phyloP scores from a whole-genome alignment of 2,329 filamentous ascomycete species.

The Colletotrichum lentis region DNA sequence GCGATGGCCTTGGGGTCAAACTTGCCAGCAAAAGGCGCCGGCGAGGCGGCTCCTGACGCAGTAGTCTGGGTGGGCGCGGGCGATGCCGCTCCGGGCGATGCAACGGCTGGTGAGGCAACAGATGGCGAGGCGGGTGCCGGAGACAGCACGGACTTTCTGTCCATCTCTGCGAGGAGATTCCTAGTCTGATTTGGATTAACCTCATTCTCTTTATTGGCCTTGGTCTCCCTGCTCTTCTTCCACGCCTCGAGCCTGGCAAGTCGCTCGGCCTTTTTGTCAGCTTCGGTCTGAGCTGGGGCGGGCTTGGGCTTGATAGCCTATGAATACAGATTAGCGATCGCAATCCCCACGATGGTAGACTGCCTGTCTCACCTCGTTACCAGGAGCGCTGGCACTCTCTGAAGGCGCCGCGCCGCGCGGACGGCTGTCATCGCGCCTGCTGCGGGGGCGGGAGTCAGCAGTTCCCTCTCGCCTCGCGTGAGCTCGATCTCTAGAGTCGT shows the following conservation, averaged over 20 bases:
- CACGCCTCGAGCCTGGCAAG: slow-evolving; percentile 86
- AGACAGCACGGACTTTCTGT: slow-evolving; percentile 66
- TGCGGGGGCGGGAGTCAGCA: slow-evolving; percentile 73
- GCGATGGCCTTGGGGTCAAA: slow-evolving; percentile 88
- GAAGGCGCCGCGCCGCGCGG: slow-evolving; percentile 59
- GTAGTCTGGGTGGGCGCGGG: slow-evolving; percentile 49
- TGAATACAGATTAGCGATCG: slow-evolving; percentile 41
- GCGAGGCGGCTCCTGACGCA: slow-evolving; percentile 55
- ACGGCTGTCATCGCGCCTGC: slow-evolving; percentile 71
- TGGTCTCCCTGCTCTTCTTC: slow-evolving; percentile 88
- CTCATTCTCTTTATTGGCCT: slow-evolving; percentile 75
- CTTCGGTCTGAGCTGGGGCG: slow-evolving; percentile 66
- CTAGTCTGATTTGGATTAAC: slow-evolving; percentile 70
- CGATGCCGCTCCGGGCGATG: slow-evolving; percentile 27
- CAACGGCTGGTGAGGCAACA: slow-evolving; percentile 52
- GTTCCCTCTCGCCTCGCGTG: slow-evolving; percentile 73
- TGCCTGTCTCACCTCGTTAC: slow-evolving; percentile 62
- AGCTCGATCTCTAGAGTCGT: slow-evolving; percentile 74
- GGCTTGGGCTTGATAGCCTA: slow-evolving; percentile 65
- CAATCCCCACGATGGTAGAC: not conserved
- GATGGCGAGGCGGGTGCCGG: slow-evolving; percentile 59
- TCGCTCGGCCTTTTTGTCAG: slow-evolving; percentile 80
- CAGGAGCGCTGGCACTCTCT: slow-evolving; percentile 59
- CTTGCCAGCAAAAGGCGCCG: slow-evolving; percentile 76
- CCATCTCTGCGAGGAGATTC: slow-evolving; percentile 76